These are phyloP conservation scores for Leccinum variicolor DNA, from an alignment of 768 basidiomycete genomes.

Conservation along the genomic window DNA sequence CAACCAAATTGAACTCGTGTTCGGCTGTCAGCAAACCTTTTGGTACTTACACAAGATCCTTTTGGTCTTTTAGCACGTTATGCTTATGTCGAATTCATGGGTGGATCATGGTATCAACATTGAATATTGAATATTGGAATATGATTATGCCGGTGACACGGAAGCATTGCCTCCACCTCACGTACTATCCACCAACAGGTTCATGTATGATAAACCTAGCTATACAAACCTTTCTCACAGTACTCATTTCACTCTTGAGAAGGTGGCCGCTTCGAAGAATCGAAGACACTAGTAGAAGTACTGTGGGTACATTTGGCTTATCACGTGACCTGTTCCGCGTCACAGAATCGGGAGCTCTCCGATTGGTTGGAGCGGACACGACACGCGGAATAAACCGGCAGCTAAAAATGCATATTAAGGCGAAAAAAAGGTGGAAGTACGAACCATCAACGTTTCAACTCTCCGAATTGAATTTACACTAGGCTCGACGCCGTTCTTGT, in stretches of 20 bases:
- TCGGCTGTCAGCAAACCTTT: not conserved
- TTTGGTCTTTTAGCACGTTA: not conserved
- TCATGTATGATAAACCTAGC: not conserved
- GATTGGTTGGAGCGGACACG: constrained; percentile 20
- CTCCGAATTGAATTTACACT: not conserved
- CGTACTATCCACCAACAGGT: not conserved
- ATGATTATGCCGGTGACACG: not conserved
- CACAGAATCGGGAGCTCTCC: constrained; percentile 3
- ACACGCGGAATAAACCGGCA: constrained; percentile 28
- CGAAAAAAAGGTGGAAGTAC: constrained; percentile 6
- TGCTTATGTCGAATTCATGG: constrained; percentile 4
- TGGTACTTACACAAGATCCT: not conserved
- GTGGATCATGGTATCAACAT: not conserved
- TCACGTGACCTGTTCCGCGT: not conserved
- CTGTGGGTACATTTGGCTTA: no score
- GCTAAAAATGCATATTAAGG: constrained; percentile 14
- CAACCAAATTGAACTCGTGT: not conserved
- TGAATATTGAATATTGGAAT: not conserved
- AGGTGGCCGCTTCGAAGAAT: no score
- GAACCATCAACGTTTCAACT: constrained; percentile 1
- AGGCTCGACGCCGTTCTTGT: constrained; percentile 5
- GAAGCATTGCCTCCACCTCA: not conserved
- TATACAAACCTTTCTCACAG: no score
- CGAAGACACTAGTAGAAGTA: no score
- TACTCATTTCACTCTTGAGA: not conserved